Base-by-base conservation (phyloP, 345 rosid species). In the Kernera saxatilis region DNA sequence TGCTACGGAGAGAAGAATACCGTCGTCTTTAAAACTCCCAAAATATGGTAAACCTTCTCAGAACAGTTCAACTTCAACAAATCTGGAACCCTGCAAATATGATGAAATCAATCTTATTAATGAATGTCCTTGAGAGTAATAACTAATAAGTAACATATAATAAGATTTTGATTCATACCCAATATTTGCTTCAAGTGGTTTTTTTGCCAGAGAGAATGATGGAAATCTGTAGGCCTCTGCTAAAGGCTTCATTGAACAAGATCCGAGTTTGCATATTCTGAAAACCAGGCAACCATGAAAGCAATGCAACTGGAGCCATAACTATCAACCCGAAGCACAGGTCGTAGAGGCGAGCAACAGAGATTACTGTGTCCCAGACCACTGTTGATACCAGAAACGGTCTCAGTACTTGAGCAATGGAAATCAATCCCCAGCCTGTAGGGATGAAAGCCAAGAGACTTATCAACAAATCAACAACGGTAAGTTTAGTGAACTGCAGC, bases 271-370 rank as follows among this genome's bases (percentile, higher is more conserved):
- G 96, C 98, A 92, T 92, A 49, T 90, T 79, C 82, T 92, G 96
- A 76, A 89, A 85, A 66, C 98, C 98, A 67, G 98, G 96, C 83
- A 92, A 70, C 98, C 98, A 92, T 33, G 98, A 89, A 37, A 92
- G 77, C 63, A 92, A 81, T 21, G 98, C 98, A 67, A 92, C 86
- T 19, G 98, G 98, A 52, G 77, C 75, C 96, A 92, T 80, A 54
- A 86, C 88, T 60, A 89, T 85, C 71, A 92, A 84, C 43, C 96
- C 98, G 65, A 89, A 85, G 82, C 81, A 78, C 57, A 89, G 66
- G 54, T 92, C 98, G 50, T 89, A 92, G 17, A 92, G 73, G 66
- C 98, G 85, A 71, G 96, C 94, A 53, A 92, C 82, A 39, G 98
- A 85, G 59, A 89, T 85, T 27, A 89, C 92, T 5, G 84, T 40